phyloP scores from a whole-genome alignment of 441 rosid genomes.

The Populus hybrid region DNA sequence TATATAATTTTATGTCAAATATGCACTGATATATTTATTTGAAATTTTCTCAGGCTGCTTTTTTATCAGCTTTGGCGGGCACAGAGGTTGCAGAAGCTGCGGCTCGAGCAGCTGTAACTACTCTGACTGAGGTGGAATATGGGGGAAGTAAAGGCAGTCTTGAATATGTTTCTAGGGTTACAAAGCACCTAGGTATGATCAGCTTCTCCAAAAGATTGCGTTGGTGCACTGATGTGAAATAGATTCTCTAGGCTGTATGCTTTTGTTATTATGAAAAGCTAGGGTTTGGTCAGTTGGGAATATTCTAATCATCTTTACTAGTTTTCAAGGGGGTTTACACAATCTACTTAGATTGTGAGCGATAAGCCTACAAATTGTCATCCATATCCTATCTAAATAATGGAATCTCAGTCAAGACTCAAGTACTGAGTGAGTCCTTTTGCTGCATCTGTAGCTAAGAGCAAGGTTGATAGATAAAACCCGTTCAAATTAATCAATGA shows the following conservation, averaged over 20 bases:
- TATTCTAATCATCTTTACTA: neutral
- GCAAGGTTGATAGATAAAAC: neutral
- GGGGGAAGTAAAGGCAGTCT: conserved; percentile 29
- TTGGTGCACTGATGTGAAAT: neutral
- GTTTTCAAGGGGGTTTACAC: neutral
- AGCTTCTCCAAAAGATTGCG: neutral
- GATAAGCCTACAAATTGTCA: neutral
- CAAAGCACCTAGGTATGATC: conserved; percentile 37
- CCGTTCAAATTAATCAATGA: neutral
- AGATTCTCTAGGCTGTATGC: neutral
- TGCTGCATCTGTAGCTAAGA: neutral
- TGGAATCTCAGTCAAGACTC: too few relatives aligned
- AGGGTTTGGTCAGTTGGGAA: neutral
- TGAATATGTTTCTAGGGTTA: conserved; percentile 27
- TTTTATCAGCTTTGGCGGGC: conserved; percentile 88
- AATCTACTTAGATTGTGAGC: neutral
- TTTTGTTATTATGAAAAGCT: neutral
- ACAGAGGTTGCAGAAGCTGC: conserved; percentile 73
- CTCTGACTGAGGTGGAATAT: conserved; percentile 45
- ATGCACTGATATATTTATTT: neutral
- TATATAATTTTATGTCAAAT: neutral
- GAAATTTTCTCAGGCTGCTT: conserved; percentile 60
- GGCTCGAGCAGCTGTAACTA: conserved; percentile 67
- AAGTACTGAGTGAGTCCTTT: too few relatives aligned
- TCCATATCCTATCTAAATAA: too few relatives aligned